These are phyloP conservation scores for Pneumocystis wakefieldiae DNA, from an alignment of 1,139 yeast genomes.

Conservation along the genomic window DNA sequence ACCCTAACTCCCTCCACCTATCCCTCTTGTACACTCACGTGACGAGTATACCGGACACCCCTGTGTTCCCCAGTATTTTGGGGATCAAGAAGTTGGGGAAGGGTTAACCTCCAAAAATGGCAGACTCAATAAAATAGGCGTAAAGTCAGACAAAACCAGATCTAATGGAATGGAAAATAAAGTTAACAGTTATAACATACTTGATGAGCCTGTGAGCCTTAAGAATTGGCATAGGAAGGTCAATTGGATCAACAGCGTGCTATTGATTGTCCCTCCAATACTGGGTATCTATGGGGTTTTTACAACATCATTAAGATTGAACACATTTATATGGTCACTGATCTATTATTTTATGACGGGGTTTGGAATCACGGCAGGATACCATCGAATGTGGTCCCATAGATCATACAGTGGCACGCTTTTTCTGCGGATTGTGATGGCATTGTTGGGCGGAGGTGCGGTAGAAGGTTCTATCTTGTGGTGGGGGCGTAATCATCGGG, in stretches of 20 bases:
- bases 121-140: too few species aligned
- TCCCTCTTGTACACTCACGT: too few species aligned
- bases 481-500: slow-evolving; percentile 97
- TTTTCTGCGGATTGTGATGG: slow-evolving; percentile 59
- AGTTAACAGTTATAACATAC: slow-evolving; percentile 38
- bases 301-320: slow-evolving; percentile 40
- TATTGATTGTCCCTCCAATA: slow-evolving; percentile 59
- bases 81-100: too few species aligned
- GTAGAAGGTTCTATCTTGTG: slow-evolving; percentile 95
- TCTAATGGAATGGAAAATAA: slow-evolving; percentile 20
- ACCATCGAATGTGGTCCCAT: slow-evolving; percentile 80
- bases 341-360: slow-evolving; percentile 60
- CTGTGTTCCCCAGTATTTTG: too few species aligned
- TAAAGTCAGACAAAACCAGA: too few species aligned
- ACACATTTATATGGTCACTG: slow-evolving; percentile 48
- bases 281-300: slow-evolving; percentile 44
- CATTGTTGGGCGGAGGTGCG: slow-evolving; percentile 85
- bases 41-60: too few species aligned
- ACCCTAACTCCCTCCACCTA: too few species aligned
- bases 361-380: slow-evolving; percentile 88
- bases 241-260: slow-evolving; percentile 82
- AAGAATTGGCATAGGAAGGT: slow-evolving; percentile 74
- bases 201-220: slow-evolving; percentile 82
- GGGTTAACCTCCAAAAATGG: too few species aligned
- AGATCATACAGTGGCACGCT: slow-evolving; percentile 63